Percentiles rank a stretch among this genome's conserved stretches.
Evolutionary conservation across 495 filamentous ascomycete species (phyloP).

Genomic region (Penicillium paxilli): DNA sequence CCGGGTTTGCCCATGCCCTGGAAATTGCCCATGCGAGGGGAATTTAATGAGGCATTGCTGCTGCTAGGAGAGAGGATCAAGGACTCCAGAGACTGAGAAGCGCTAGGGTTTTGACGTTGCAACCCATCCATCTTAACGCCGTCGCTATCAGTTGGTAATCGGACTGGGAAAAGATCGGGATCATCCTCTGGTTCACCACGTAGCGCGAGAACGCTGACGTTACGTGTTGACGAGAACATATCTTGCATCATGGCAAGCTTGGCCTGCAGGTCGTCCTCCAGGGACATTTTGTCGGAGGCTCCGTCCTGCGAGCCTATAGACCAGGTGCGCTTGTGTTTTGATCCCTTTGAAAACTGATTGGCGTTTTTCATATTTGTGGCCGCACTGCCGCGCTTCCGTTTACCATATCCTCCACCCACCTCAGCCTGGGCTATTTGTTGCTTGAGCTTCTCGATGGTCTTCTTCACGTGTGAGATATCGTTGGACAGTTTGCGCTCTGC

Average conservation of each 20-base stretch:
- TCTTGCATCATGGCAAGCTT: slow-evolving; percentile 85
- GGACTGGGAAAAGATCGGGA: slow-evolving; percentile 82
- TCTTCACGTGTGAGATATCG: slow-evolving; percentile 84
- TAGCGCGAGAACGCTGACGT: slow-evolving; percentile 81
- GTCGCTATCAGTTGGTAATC: slow-evolving; percentile 65
- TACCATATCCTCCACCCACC: slow-evolving; percentile 83
- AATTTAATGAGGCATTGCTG: slow-evolving; percentile 50
- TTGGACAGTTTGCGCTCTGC: slow-evolving; percentile 92
- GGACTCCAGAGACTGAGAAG: slow-evolving; percentile 52
- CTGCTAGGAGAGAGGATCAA: slow-evolving; percentile 66
- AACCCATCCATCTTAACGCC: slow-evolving; percentile 58
- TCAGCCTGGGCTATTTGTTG: slow-evolving; percentile 84
- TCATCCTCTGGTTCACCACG: slow-evolving; percentile 84
- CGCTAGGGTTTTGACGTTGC: slow-evolving; percentile 54
- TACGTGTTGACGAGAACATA: slow-evolving; percentile 92
- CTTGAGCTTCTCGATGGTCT: slow-evolving; percentile 89
- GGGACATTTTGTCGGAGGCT: slow-evolving; percentile 56
- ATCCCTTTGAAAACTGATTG: slow-evolving; percentile 57
- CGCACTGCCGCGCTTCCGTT: slow-evolving; percentile 71
- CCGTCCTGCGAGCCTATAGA: slow-evolving; percentile 90
- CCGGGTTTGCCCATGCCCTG: slow-evolving; percentile 32
- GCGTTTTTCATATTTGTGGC: slow-evolving; percentile 47
- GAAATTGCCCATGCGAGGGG: slow-evolving; percentile 23
- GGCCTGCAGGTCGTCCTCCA: slow-evolving; percentile 85
- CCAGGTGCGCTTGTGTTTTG: slow-evolving; percentile 93